Conservation (phyloP, 805 yeast species). For the Vanderwaltozyma tropicalis region DNA sequence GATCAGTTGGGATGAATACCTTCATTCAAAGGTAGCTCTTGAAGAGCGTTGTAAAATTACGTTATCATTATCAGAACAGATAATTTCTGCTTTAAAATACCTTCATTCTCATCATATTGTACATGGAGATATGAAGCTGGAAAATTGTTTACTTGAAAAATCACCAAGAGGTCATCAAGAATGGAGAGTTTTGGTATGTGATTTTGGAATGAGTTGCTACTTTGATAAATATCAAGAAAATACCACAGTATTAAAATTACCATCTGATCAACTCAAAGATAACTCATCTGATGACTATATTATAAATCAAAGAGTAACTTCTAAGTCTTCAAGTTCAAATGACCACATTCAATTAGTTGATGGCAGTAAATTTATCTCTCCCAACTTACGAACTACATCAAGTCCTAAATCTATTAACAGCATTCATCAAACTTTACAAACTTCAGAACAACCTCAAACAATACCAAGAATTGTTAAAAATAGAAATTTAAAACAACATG, state of each 20-base stretch:
- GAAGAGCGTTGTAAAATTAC: slow-evolving; percentile 30
- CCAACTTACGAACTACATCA: too few species aligned
- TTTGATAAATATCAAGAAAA: slow-evolving; percentile 4
- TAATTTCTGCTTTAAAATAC: slow-evolving; percentile 49
- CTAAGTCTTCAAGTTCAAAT: too few species aligned
- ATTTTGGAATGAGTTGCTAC: slow-evolving; percentile 70
- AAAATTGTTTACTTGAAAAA: slow-evolving; percentile 59
- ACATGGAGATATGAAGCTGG: slow-evolving; percentile 78
- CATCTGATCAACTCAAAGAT: too few species aligned
- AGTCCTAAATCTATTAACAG: too few species aligned
- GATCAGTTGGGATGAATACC: slow-evolving; percentile 48
- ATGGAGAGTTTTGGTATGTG: slow-evolving; percentile 52
- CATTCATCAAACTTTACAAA: too few species aligned
- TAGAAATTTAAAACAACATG: slow-evolving; percentile 26
- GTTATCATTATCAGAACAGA: slow-evolving; percentile 38
- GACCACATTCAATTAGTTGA: too few species aligned
- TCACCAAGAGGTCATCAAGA: slow-evolving; percentile 13
- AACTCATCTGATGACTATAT: too few species aligned
- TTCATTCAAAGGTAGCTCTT: slow-evolving; percentile 22
- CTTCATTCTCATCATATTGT: slow-evolving; percentile 51
- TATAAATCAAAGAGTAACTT: too few species aligned
- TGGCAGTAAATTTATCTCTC: too few species aligned
- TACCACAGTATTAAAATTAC: too few species aligned
- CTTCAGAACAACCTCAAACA: too few species aligned
- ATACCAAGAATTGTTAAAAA: slow-evolving; percentile 5